Conservation (phyloP, 2,329 filamentous ascomycete species). For the Elsinoe perseae region DNA sequence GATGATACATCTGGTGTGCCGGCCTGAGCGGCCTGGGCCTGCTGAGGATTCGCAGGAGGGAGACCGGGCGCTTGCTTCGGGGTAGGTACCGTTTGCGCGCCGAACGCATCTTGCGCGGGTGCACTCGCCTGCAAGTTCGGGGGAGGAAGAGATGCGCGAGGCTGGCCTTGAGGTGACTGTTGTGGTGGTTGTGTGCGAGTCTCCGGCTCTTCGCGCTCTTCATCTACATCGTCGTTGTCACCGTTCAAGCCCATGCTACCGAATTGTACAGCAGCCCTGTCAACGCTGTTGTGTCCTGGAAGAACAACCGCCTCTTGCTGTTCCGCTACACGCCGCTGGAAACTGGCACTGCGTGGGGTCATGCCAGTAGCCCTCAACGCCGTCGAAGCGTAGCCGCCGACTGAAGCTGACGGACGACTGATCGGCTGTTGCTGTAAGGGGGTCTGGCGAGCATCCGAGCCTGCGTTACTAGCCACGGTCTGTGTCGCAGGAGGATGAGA, state of each 20-base stretch:
- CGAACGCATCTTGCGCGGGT: conserved; percentile 32
- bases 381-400: conserved; percentile 70
- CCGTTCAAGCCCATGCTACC: conserved; percentile 88
- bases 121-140: conserved; percentile 42
- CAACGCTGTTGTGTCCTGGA: conserved; percentile 92
- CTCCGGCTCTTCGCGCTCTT: conserved; percentile 89
- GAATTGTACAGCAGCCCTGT: conserved; percentile 89
- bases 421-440: conserved; percentile 56
- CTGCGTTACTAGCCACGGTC: conserved; percentile 84
- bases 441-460: conserved; percentile 70
- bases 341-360: conserved; percentile 63
- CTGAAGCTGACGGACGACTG: conserved; percentile 53
- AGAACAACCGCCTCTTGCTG: conserved; percentile 98
- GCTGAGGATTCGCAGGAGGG: conserved; percentile 51
- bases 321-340: conserved; percentile 78
- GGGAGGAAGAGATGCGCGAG: conserved; percentile 79
- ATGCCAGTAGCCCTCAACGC: conserved; percentile 68
- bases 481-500: conserved; percentile 70
- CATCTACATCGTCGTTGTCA: conserved; percentile 69
- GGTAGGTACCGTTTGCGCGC: conserved; percentile 38
- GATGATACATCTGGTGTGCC: conserved; percentile 42
- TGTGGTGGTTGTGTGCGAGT: conserved; percentile 88
- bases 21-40: conserved; percentile 27
- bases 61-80: conserved; percentile 55
- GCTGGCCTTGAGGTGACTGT: conserved; percentile 79